phyloP scores from a whole-genome alignment of 2,329 filamentous ascomycete species.

The Hortaea werneckii region DNA sequence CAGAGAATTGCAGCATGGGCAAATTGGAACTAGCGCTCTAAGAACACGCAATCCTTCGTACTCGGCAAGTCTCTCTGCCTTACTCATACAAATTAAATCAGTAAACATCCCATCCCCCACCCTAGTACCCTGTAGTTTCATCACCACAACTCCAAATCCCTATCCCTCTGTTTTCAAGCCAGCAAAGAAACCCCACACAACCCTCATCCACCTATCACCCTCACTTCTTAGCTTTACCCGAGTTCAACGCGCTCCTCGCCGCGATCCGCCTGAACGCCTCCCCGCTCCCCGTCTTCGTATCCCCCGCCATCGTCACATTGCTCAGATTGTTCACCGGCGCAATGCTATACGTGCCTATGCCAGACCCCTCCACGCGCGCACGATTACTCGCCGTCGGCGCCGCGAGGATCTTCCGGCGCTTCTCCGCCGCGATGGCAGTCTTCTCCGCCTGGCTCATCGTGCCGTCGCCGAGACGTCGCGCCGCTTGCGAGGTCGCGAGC shows the following conservation, averaged over 20 bases:
- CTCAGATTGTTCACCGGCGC: constrained; percentile 47
- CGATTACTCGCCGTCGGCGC: constrained; percentile 46
- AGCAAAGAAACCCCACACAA: background rate
- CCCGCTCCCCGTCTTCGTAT: constrained; percentile 18
- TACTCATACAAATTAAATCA: too few species aligned
- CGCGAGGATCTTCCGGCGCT: constrained; percentile 43
- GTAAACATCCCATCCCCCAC: too few species aligned
- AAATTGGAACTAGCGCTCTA: too few species aligned
- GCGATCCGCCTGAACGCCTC: constrained; percentile 26
- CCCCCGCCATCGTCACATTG: constrained; percentile 16
- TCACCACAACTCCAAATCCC: too few species aligned
- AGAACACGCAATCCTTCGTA: too few species aligned
- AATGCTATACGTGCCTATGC: constrained; percentile 52
- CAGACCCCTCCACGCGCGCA: constrained; percentile 46
- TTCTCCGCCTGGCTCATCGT: constrained; percentile 25
- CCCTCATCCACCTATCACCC: background rate
- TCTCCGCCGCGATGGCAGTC: constrained; percentile 36
- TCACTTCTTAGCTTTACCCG: too few species aligned
- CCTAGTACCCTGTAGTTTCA: too few species aligned
- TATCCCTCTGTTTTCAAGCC: too few species aligned
- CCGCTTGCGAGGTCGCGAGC: constrained; percentile 10
- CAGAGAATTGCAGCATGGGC: too few species aligned
- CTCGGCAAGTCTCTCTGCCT: too few species aligned
- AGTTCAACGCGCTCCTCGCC: background rate
- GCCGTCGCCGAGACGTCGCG: constrained; percentile 17